Conservation (phyloP, 441 rosid species). For the Biscutella laevigata region DNA sequence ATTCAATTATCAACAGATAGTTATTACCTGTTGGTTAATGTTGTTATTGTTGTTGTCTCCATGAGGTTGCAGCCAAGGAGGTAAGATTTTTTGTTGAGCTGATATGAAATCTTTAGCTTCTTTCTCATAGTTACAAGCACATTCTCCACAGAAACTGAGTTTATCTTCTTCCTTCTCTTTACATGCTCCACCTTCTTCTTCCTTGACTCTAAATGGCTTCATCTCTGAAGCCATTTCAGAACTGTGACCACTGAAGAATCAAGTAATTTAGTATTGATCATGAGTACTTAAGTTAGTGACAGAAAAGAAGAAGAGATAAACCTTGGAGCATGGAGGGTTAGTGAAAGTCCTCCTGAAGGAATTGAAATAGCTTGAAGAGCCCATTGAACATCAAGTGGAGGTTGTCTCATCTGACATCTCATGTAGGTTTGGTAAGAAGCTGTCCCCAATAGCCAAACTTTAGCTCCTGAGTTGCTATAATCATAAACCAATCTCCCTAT, state of each 20-base stretch:
- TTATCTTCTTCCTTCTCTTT: constrained; percentile 41
- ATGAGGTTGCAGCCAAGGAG: constrained; percentile 64
- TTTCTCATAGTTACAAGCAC: constrained; percentile 59
- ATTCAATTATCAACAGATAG: too few species aligned
- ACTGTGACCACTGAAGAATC: constrained; percentile 16
- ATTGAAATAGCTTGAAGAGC: constrained; percentile 67
- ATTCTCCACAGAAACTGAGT: constrained; percentile 61
- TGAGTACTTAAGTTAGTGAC: neutral
- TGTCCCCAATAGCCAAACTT: constrained; percentile 69
- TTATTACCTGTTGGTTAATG: constrained; percentile 43
- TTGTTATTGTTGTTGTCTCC: constrained; percentile 28
- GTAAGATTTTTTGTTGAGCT: constrained; percentile 44
- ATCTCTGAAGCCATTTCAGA: constrained; percentile 39
- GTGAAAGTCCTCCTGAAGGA: constrained; percentile 75
- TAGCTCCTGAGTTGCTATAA: constrained; percentile 30
- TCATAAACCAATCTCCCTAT: constrained; percentile 49
- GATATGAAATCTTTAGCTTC: constrained; percentile 59
- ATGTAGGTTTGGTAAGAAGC: constrained; percentile 74
- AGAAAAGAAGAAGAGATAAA: constrained; percentile 9
- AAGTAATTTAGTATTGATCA: neutral
- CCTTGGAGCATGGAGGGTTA: constrained; percentile 76
- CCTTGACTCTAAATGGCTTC: constrained; percentile 43
- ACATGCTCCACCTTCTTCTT: constrained; percentile 25
- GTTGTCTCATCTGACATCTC: constrained; percentile 74
- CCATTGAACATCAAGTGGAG: constrained; percentile 79